Evolutionary conservation across 495 filamentous ascomycete species (phyloP).

Genomic region (Parathielavia appendiculata): DNA sequence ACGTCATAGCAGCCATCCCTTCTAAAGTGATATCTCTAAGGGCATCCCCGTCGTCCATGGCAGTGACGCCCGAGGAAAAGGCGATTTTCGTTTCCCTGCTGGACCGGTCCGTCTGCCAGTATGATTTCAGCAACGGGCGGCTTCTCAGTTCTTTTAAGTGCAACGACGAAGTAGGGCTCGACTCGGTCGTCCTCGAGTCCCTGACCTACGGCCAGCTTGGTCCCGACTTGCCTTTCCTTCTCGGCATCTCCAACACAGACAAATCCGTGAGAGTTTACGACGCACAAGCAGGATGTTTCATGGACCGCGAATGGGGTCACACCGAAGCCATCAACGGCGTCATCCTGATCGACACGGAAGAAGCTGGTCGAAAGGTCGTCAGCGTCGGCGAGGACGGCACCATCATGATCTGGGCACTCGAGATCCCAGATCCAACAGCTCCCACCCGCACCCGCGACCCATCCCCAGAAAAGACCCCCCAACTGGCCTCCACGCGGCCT

Average conservation of each 20-base stretch:
- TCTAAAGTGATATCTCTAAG: constrained; percentile 72
- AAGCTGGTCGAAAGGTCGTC: constrained; percentile 53
- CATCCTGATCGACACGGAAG: constrained; percentile 58
- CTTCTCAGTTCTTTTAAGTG: constrained; percentile 70
- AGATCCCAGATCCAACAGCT: constrained; percentile 35
- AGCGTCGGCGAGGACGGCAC: constrained; percentile 79
- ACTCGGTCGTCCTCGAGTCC: constrained; percentile 76
- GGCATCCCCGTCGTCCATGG: constrained; percentile 80
- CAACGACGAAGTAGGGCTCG: constrained; percentile 67
- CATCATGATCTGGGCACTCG: constrained; percentile 77
- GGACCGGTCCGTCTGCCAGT: constrained; percentile 74
- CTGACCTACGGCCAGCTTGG: constrained; percentile 54
- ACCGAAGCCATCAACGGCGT: constrained; percentile 85
- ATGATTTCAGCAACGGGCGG: constrained; percentile 67
- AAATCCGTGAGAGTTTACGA: constrained; percentile 92
- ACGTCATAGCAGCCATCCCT: constrained; percentile 69
- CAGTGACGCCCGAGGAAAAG: constrained; percentile 55
- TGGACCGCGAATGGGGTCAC: constrained; percentile 89
- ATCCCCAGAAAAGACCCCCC: constrained; percentile 48
- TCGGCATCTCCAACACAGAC: constrained; percentile 85
- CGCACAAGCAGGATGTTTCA: constrained; percentile 62
- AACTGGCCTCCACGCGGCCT: constrained; percentile 49
- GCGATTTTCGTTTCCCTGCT: constrained; percentile 69
- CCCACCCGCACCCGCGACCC: constrained; percentile 37
- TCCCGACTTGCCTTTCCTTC: constrained; percentile 51